phyloP scores from a whole-genome alignment of 2,329 filamentous ascomycete species.

The Rugonectria rugulosa region DNA sequence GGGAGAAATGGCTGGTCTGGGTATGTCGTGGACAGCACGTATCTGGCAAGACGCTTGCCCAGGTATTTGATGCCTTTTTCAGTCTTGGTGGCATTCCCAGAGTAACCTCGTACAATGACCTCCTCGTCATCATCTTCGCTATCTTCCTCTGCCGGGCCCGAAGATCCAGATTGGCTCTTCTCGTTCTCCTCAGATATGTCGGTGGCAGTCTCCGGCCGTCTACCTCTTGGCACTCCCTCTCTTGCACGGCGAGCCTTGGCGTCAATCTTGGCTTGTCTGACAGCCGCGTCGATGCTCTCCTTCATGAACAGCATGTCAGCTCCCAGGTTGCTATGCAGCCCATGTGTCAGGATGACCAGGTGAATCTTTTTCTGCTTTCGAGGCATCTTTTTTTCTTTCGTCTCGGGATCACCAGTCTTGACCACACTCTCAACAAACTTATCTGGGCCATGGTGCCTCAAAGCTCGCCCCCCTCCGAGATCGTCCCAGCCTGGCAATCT shows the following conservation, averaged over 20 bases:
- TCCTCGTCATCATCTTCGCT: slow-evolving; percentile 71
- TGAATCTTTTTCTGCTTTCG: slow-evolving; percentile 81
- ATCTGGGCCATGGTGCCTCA: slow-evolving; percentile 36
- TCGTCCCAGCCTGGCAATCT: slow-evolving; percentile 73
- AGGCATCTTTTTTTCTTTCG: slow-evolving; percentile 32
- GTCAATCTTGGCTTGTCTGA: slow-evolving; percentile 75
- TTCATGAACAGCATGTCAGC: slow-evolving; percentile 98
- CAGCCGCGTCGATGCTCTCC: slow-evolving; percentile 91
- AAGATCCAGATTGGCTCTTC: slow-evolving; percentile 20
- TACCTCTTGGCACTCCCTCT: slow-evolving; percentile 49
- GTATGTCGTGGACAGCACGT: slow-evolving; percentile 87
- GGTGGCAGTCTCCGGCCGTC: slow-evolving; percentile 5
- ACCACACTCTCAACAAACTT: slow-evolving; percentile 44
- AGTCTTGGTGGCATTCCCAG: slow-evolving; percentile 88
- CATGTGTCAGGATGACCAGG: slow-evolving; percentile 91
- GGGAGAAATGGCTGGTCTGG: slow-evolving; percentile 92
- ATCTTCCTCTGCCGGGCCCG: slow-evolving; percentile 25
- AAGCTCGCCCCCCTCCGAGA: slow-evolving; percentile 41
- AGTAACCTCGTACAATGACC: slow-evolving; percentile 88
- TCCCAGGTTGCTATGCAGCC: slow-evolving; percentile 92
- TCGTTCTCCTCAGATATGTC: slow-evolving; percentile 23
- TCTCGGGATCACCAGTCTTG: slow-evolving; percentile 44
- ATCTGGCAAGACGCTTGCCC: slow-evolving; percentile 91
- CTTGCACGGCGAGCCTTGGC: slow-evolving; percentile 66
- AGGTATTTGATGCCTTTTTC: slow-evolving; percentile 97